These are phyloP conservation scores for Sphagnum magellanicum DNA, from an alignment of 228 moss, liverwort and hornwort genomes.

Conservation along the genomic window DNA sequence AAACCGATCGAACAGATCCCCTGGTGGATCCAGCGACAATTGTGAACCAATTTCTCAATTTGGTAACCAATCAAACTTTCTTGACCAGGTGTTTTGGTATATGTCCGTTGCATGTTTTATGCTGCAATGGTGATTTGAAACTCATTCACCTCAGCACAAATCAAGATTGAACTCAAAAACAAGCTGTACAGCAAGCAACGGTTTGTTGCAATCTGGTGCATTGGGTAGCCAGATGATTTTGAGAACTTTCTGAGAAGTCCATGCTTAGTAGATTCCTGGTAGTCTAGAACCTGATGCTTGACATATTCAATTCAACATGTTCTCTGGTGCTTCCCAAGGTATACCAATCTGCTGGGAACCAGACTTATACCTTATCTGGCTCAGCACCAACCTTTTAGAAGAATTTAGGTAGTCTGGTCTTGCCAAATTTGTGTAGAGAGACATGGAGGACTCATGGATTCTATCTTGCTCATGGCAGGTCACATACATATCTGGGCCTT, in stretches of 20 bases:
- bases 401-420: not conserved
- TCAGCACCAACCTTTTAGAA: not conserved
- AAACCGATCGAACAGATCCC: conserved; percentile 6
- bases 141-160: too few species aligned
- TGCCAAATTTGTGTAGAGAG: not conserved
- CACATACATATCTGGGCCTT: conserved; percentile 30
- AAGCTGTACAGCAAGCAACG: too few species aligned
- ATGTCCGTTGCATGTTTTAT: too few species aligned
- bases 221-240: too few species aligned
- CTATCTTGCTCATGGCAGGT: conserved; percentile 1
- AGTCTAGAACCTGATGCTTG: not conserved
- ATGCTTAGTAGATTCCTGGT: too few species aligned
- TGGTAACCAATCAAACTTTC: conserved; percentile 5
- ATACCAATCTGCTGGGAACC: not conserved
- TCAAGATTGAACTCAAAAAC: too few species aligned
- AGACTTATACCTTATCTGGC: too few species aligned
- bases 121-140: too few species aligned
- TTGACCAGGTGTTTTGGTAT: too few species aligned
- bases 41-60: conserved; percentile 22
- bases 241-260: too few species aligned
- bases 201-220: too few species aligned
- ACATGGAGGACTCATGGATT: not conserved
- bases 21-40: conserved; percentile 3
- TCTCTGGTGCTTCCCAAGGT: not conserved
- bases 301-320: not conserved